These are phyloP conservation scores for Sporothrix sp. DNA, from an alignment of 2,329 filamentous ascomycete species.

Conservation along the genomic window DNA sequence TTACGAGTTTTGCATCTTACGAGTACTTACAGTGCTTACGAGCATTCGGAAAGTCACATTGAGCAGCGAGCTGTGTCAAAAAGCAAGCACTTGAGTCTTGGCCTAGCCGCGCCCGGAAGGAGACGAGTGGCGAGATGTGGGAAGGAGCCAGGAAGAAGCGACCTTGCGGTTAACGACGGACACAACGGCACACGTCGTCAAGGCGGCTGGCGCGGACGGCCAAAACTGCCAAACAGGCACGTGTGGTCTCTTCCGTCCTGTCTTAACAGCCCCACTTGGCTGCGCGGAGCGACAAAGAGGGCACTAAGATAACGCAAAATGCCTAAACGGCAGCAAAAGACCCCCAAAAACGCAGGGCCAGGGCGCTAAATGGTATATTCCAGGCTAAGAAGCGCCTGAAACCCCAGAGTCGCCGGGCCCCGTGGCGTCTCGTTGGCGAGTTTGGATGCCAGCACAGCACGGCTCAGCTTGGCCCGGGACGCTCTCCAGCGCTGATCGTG, in stretches of 20 bases:
- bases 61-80: no score
- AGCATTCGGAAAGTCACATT: no score
- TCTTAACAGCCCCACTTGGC: no score
- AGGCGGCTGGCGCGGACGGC: slow-evolving; percentile 1
- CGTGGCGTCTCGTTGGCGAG: slow-evolving; percentile 6
- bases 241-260: no score
- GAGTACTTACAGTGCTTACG: no score
- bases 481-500: neutral
- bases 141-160: neutral
- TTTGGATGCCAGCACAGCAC: slow-evolving; percentile 8
- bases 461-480: slow-evolving; percentile 8
- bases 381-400: slow-evolving; percentile 7
- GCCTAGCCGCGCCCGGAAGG: no score
- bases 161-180: no score
- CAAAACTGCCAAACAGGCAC: no score
- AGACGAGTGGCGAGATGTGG: neutral
- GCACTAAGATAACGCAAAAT: slow-evolving; percentile 2
- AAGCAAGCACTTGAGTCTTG: no score
- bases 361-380: slow-evolving; percentile 1
- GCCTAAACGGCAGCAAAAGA: neutral
- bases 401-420: neutral
- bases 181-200: no score
- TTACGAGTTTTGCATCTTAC: no score
- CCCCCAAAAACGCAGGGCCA: neutral
- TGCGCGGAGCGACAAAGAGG: no score